Evolutionary conservation across 768 basidiomycete genomes (phyloP), one percentile per base, ranked within the genome.

Genomic region (Pleurotus sapidus): DNA sequence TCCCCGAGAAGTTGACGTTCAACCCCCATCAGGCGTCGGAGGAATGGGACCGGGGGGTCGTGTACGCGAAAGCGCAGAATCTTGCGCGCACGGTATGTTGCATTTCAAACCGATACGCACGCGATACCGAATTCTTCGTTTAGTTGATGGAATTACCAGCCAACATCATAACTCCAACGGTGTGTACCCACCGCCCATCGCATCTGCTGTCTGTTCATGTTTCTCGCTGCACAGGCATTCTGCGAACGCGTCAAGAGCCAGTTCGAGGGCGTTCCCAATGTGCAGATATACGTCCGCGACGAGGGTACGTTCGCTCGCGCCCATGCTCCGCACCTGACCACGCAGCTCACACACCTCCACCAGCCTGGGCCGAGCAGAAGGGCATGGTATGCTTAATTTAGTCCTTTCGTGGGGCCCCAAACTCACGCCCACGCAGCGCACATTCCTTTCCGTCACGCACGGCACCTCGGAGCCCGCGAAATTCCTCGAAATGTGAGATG

Each of bases 71-170:
- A 50, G 84, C 88, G 3, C 92, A 93, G 72, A 93, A 93, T 67
- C 72, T 90, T 59, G 89, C 90, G 23, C 80, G 90, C 43, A 91
- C 90, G 42, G 88, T 88, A 68, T 56, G 78, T 34, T 34, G 3
- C 9, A 3, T 34, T 34, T 7, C 30, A 8, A 8, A 34, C 9
- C 30, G 9, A 34, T 34, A 3, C 9, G 9, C 30, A 34, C n/a
- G 47, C 49, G 46, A 54, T 15, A 7, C 9, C 40, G 20, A 11
- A 42, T n/a, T 42, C 39, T 59, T 23, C 18, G 42, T 27, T 47
- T 67, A 92, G 88, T 77, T 95, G 47, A 87, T 84, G 84, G 93
- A 95, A 70, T 72, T 90, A 4, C 93, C 93, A 51, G 92, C 84
- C 1, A 95, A 95, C 68, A 83, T 93, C 70, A 75, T 92, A 77